phyloP scores from a whole-genome alignment of 805 yeast genomes.

The Candida hispaniensis region DNA sequence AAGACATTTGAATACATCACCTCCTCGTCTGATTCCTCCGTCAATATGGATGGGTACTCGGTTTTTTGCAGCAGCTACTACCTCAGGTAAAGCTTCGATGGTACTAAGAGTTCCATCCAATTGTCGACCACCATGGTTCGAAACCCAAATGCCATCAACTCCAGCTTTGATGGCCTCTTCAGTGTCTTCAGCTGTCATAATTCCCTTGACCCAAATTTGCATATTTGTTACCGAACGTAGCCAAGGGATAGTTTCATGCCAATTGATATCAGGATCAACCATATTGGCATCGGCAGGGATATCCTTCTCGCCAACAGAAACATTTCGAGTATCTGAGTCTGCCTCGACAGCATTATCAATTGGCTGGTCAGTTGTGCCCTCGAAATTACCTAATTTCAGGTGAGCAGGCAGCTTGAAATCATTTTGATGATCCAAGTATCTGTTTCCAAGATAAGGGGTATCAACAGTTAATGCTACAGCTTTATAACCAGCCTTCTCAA shows the following conservation, averaged over 20 bases:
- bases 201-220: slow-evolving; percentile 49
- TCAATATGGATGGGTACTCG: slow-evolving; percentile 52
- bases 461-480: slow-evolving; percentile 48
- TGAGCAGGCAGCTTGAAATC: slow-evolving; percentile 22
- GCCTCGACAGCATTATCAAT: slow-evolving; percentile 23
- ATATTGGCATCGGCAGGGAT: slow-evolving; percentile 18
- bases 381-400: slow-evolving; percentile 25
- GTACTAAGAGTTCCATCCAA: slow-evolving; percentile 54
- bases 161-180: slow-evolving; percentile 47
- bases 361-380: slow-evolving; percentile 17
- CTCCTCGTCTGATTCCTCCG: slow-evolving; percentile 61
- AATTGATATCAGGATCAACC: slow-evolving; percentile 25
- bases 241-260: slow-evolving; percentile 29
- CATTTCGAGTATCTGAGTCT: slow-evolving; percentile 20
- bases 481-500: slow-evolving; percentile 29
- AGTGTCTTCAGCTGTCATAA: slow-evolving; percentile 58
- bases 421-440: slow-evolving; percentile 38
- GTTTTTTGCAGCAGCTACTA: slow-evolving; percentile 31
- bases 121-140: slow-evolving; percentile 72
- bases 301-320: slow-evolving; percentile 17
- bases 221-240: slow-evolving; percentile 29
- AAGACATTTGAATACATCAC: slow-evolving; percentile 55
- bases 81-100: slow-evolving; percentile 53
- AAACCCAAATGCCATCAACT: slow-evolving; percentile 51
- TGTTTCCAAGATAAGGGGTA: slow-evolving; percentile 42